These are phyloP conservation scores for Dentiscutata heterogama DNA, from an alignment of 371 early-diverging fungal species.

Conservation along the genomic window DNA sequence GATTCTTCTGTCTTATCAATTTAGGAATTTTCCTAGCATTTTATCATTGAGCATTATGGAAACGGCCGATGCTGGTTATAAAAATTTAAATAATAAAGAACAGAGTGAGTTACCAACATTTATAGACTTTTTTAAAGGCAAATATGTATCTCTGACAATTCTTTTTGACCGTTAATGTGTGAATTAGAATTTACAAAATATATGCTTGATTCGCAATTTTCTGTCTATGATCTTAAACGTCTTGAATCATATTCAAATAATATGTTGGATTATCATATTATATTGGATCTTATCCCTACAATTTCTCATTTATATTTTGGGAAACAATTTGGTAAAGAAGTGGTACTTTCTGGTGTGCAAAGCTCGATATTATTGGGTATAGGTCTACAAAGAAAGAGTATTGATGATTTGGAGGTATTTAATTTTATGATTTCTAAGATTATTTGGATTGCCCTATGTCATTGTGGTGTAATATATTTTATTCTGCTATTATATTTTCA, in stretches of 20 bases:
- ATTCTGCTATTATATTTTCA: background rate
- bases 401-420: constrained; percentile 82
- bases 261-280: constrained; percentile 96
- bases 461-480: too few relatives aligned
- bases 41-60: constrained; percentile 87
- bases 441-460: background rate
- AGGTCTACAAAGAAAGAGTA: constrained; percentile 92
- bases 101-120: constrained; percentile 43
- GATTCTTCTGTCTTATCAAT: constrained; percentile 87
- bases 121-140: background rate
- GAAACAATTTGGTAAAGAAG: constrained; percentile 62
- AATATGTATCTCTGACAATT: background rate
- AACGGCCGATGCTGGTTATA: constrained; percentile 65
- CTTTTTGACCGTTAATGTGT: background rate
- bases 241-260: constrained; percentile 95
- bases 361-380: constrained; percentile 86
- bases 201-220: constrained; percentile 72
- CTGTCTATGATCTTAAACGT: constrained; percentile 94
- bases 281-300: constrained; percentile 90
- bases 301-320: constrained; percentile 85
- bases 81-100: constrained; percentile 30
- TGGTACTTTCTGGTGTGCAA: constrained; percentile 89
- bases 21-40: constrained; percentile 85
- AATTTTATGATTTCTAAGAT: background rate
- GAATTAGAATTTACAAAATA: constrained; percentile 56